These are phyloP conservation scores for Wickerhamomyces pijperi DNA, from an alignment of 805 yeast genomes.

Conservation along the genomic window DNA sequence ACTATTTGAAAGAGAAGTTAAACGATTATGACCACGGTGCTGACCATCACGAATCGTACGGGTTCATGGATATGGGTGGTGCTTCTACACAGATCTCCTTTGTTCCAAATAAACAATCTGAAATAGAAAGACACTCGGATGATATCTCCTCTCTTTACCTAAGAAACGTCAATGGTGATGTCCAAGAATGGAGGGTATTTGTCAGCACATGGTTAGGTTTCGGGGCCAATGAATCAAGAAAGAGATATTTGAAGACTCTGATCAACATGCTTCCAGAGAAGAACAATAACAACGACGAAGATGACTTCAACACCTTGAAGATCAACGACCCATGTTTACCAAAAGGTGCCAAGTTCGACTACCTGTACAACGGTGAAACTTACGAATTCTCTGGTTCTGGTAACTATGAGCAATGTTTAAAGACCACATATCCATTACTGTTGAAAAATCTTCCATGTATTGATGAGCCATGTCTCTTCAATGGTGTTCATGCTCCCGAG, in stretches of 20 bases:
- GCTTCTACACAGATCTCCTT: slow-evolving; percentile 95
- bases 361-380: slow-evolving; percentile 32
- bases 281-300: slow-evolving; percentile 35
- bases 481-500: slow-evolving; percentile 90
- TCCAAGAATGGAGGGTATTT: slow-evolving; percentile 74
- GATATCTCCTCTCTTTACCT: slow-evolving; percentile 61
- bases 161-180: slow-evolving; percentile 57
- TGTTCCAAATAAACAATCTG: slow-evolving; percentile 59
- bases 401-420: slow-evolving; percentile 61
- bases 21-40: slow-evolving; percentile 31
- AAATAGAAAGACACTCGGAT: slow-evolving; percentile 53
- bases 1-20: slow-evolving; percentile 65
- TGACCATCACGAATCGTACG: slow-evolving; percentile 48
- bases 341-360: slow-evolving; percentile 37
- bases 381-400: slow-evolving; percentile 68
- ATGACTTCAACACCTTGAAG: slow-evolving; percentile 24
- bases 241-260: slow-evolving; percentile 52
- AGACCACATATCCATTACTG: slow-evolving; percentile 63
- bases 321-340: slow-evolving; percentile 78
- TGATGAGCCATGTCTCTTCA: slow-evolving; percentile 85
- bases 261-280: slow-evolving; percentile 38
- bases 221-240: slow-evolving; percentile 92
- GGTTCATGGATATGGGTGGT: slow-evolving; percentile 99
- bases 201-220: slow-evolving; percentile 97
- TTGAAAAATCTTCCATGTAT: slow-evolving; percentile 72